These are phyloP conservation scores for Trichothecium roseum DNA, from an alignment of 2,329 filamentous ascomycete species.

Conservation along the genomic window DNA sequence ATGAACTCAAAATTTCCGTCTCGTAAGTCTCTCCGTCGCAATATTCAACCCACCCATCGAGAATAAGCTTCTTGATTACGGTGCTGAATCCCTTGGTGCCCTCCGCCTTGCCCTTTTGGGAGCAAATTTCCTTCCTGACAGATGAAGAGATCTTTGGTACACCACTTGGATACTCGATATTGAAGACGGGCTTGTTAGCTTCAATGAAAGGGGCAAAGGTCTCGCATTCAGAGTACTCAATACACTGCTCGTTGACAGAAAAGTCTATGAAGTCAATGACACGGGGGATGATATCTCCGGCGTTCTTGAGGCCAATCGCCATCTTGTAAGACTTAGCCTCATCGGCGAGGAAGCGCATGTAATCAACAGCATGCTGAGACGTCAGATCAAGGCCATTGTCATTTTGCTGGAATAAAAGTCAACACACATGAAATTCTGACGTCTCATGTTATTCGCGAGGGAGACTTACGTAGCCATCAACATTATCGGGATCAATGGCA, in stretches of 20 bases:
- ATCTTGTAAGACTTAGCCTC: conserved; percentile 44
- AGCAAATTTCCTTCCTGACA: conserved; percentile 32
- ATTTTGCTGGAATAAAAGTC: conserved; percentile 32
- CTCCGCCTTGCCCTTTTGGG: conserved; percentile 20
- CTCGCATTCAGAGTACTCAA: conserved; percentile 47
- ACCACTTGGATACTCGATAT: conserved; percentile 58
- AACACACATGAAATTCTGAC: too few species aligned
- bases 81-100: conserved; percentile 47
- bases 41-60: conserved; percentile 53
- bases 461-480: conserved; percentile 49
- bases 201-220: conserved; percentile 47
- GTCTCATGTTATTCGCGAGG: neutral
- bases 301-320: conserved; percentile 60
- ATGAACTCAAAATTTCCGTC: neutral
- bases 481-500: conserved; percentile 61
- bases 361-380: conserved; percentile 43
- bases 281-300: conserved; percentile 43
- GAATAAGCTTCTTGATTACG: conserved; percentile 53
- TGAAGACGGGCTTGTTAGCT: conserved; percentile 57
- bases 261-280: conserved; percentile 46
- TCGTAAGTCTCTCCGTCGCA: conserved; percentile 28
- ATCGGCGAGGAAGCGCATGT: conserved; percentile 47
- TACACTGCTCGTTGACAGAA: conserved; percentile 61
- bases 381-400: conserved; percentile 52
- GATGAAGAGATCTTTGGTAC: conserved; percentile 25